These are phyloP conservation scores for Parietaria judaica DNA, from an alignment of 306 rosid species.

Conservation along the genomic window DNA sequence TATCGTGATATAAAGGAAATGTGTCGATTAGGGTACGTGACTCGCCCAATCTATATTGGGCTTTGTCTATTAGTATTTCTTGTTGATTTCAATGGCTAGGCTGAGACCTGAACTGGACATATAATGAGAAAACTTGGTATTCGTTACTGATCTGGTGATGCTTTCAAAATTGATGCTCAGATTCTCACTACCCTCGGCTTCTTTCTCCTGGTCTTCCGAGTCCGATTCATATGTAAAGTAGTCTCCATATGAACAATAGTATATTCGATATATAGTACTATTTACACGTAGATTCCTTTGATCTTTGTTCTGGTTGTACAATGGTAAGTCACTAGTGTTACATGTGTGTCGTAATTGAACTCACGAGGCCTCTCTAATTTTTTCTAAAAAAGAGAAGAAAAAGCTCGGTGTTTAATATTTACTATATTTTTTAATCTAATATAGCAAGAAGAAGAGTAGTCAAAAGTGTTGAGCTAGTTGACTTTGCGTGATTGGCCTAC, in stretches of 20 bases:
- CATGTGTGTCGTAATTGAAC: background rate
- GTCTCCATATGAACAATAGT: no score
- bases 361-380: background rate
- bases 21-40: no score
- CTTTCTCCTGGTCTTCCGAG: background rate
- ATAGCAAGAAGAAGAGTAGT: background rate
- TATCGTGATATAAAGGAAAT: no score
- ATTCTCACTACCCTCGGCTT: background rate
- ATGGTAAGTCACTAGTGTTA: background rate
- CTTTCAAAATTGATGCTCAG: constrained; percentile 18
- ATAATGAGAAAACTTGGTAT: constrained; percentile 17
- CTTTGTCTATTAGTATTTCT: no score
- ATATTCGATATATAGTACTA: no score
- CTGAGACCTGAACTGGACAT: no score
- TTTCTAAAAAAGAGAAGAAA: background rate
- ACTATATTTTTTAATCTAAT: no score
- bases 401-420: background rate
- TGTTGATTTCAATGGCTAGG: no score
- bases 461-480: constrained; percentile 13
- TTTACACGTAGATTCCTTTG: constrained; percentile 5
- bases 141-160: constrained; percentile 11
- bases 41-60: no score
- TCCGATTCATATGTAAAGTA: no score
- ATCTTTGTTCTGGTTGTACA: constrained; percentile 1
- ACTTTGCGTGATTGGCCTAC: constrained; percentile 23